Conservation (phyloP, 495 filamentous ascomycete genomes). For the Hypoxylon trugodes region DNA sequence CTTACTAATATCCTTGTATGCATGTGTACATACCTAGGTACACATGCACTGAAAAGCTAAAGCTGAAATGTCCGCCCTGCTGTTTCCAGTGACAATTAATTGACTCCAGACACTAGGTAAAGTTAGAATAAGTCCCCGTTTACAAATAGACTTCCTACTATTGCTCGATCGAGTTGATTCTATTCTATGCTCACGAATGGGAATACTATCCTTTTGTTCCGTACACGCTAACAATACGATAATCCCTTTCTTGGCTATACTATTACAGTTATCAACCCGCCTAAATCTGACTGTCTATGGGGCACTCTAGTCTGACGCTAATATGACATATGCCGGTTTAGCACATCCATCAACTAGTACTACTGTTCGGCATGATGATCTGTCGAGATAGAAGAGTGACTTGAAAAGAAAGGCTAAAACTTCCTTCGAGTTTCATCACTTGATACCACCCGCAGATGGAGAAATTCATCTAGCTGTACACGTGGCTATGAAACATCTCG, state of each 20-base stretch:
- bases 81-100: not conserved
- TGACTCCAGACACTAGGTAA: no score
- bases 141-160: not conserved
- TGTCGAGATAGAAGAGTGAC: constrained; percentile 8
- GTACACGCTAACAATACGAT: constrained; percentile 7
- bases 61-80: not conserved
- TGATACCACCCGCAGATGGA: constrained; percentile 7
- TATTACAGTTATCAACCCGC: no score
- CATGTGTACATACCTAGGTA: not conserved
- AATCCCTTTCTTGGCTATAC: not conserved
- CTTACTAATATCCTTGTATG: not conserved
- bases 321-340: constrained; percentile 21
- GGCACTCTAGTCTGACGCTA: constrained; percentile 11
- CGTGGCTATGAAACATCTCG: constrained; percentile 39
- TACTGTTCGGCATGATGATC: constrained; percentile 22
- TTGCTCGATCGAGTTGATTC: not conserved
- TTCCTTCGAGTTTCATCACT: constrained; percentile 1
- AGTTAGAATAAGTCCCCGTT: no score
- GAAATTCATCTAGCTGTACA: constrained; percentile 28
- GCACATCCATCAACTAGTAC: not conserved
- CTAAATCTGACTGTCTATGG: not conserved
- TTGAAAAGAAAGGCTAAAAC: not conserved
- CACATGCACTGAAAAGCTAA: not conserved
- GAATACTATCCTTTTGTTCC: constrained; percentile 10
- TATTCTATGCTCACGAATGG: constrained; percentile 2